Conservation (phyloP, 176 grass and related monocot genomes). For the Cocos nucifera region DNA sequence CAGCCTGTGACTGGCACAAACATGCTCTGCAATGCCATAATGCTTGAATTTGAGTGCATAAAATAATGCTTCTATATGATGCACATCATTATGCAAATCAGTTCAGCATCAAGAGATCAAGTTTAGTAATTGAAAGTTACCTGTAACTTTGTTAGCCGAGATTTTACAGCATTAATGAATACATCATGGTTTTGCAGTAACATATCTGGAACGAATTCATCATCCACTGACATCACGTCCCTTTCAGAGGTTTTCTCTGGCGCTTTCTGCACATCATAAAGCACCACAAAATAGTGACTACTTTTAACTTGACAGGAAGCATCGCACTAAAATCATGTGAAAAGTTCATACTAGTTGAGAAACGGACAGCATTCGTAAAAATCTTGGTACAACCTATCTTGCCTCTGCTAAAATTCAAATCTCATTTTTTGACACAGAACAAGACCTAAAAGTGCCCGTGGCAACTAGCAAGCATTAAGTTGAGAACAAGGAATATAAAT, state of each 20-base stretch:
- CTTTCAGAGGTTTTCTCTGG: conserved; percentile 34
- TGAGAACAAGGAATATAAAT: too few relatives aligned
- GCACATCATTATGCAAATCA: background rate
- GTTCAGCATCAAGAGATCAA: background rate
- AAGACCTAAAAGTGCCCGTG: too few relatives aligned
- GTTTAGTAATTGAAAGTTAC: conserved; percentile 17
- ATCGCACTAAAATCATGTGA: too few relatives aligned
- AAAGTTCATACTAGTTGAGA: too few relatives aligned
- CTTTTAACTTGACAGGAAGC: background rate
- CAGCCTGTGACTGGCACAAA: too few relatives aligned
- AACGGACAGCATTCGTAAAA: too few relatives aligned
- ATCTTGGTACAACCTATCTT: too few relatives aligned
- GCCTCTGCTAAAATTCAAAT: too few relatives aligned
- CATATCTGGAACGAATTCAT: conserved; percentile 30
- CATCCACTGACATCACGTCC: conserved; percentile 41
- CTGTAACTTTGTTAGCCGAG: conserved; percentile 88
- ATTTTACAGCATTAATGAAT: conserved; percentile 86
- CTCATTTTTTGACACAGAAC: too few relatives aligned
- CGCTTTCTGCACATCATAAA: conserved; percentile 30
- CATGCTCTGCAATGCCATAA: too few relatives aligned
- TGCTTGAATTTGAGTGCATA: background rate
- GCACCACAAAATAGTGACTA: conserved; percentile 17
- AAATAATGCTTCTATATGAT: background rate
- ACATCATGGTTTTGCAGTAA: conserved; percentile 62
- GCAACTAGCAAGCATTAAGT: too few relatives aligned